Evolutionary conservation across 176 grass and related monocot genomes (phyloP).

Genomic region (Oropetium thomaeum): DNA sequence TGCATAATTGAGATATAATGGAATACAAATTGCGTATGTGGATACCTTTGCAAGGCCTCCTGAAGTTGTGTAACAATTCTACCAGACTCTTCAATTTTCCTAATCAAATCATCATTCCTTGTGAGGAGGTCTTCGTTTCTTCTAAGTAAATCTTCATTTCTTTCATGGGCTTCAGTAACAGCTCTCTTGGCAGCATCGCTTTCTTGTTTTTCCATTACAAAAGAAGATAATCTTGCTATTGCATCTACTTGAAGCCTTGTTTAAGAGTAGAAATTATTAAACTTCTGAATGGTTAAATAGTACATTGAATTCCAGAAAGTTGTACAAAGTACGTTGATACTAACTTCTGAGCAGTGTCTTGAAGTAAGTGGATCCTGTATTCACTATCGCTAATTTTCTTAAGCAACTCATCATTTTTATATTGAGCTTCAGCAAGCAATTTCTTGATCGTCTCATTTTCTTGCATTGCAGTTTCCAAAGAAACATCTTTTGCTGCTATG

Average conservation of each 20-base stretch:
- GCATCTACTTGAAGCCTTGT: constrained; percentile 65
- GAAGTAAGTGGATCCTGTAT: constrained; percentile 55
- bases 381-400: constrained; percentile 60
- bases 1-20: constrained; percentile 14
- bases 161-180: constrained; percentile 60
- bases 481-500: constrained; percentile 42
- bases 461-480: constrained; percentile 40
- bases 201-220: constrained; percentile 67
- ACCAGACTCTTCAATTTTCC: constrained; percentile 59
- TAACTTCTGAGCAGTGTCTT: constrained; percentile 55
- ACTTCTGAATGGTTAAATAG: constrained; percentile 11
- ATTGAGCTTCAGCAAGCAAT: constrained; percentile 48
- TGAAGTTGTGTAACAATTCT: constrained; percentile 51
- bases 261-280: constrained; percentile 32
- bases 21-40: constrained; percentile 9
- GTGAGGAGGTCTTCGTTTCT: constrained; percentile 55
- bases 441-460: constrained; percentile 43
- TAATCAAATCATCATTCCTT: constrained; percentile 60
- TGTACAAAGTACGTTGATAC: constrained; percentile 19
- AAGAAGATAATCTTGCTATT: constrained; percentile 58
- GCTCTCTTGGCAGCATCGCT: constrained; percentile 54
- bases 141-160: constrained; percentile 59
- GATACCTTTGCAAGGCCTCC: constrained; percentile 63
- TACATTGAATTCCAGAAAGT: constrained; percentile 16
- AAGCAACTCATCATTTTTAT: constrained; percentile 52